These are phyloP conservation scores for Malassezia equina DNA, from an alignment of 1,284 basidiomycete genomes.

Conservation along the genomic window DNA sequence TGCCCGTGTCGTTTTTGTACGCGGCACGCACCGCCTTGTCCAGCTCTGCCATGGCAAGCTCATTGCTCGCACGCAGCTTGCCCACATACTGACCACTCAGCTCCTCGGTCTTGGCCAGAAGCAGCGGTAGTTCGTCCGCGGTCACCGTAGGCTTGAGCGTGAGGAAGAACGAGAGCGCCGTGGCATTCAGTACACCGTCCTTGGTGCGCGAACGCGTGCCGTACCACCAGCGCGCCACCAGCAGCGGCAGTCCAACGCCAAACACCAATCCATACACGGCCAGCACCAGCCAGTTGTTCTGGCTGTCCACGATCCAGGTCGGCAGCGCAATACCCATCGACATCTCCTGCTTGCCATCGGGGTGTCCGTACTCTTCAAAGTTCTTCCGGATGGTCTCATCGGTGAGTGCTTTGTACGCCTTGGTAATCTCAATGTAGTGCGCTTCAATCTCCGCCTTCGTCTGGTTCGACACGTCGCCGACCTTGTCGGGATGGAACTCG, in stretches of 20 bases:
- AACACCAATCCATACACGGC: conserved; percentile 77
- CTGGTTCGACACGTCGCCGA: conserved; percentile 66
- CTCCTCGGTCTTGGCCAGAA: conserved; percentile 65
- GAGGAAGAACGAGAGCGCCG: conserved; percentile 84
- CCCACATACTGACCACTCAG: conserved; percentile 55
- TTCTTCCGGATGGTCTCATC: conserved; percentile 89
- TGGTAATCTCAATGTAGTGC: conserved; percentile 85
- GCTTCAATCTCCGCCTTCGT: conserved; percentile 80
- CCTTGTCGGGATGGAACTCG: conserved; percentile 79
- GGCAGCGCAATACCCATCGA: conserved; percentile 94
- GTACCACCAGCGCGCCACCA: conserved; percentile 91
- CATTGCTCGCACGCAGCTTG: conserved; percentile 28
- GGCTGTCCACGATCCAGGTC: conserved; percentile 80
- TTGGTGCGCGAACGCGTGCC: conserved; percentile 80
- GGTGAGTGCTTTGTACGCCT: conserved; percentile 95
- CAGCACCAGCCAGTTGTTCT: conserved; percentile 84
- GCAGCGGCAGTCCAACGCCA: conserved; percentile 70
- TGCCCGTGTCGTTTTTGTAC: neutral
- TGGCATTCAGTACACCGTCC: conserved; percentile 73
- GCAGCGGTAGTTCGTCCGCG: conserved; percentile 63
- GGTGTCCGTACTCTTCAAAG: conserved; percentile 81
- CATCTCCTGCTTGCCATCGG: conserved; percentile 88
- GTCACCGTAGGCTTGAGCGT: conserved; percentile 68
- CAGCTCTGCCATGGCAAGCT: conserved; percentile 49
- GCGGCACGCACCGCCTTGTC: conserved; percentile 49